Percentiles rank a stretch among this genome's conserved stretches.
Conservation (phyloP, 306 rosid genomes). For the Vigna mungo region DNA sequence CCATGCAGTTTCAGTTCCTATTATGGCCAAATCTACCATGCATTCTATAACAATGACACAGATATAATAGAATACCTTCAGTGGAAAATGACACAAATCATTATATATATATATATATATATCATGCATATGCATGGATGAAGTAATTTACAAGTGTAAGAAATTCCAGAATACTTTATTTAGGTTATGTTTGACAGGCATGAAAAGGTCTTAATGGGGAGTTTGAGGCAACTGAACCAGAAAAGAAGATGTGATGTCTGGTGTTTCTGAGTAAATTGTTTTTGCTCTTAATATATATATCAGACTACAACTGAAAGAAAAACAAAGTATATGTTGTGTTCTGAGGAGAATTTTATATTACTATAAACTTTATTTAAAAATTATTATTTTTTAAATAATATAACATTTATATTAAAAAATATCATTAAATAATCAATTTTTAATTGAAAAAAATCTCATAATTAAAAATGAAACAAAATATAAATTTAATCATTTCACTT, state of each 20-base stretch:
- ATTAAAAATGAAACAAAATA: too few relatives aligned
- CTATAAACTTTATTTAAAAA: not conserved
- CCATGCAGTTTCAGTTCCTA: slow-evolving; percentile 47
- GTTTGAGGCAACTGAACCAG: slow-evolving; percentile 1
- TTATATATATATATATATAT: not conserved
- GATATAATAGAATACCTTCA: not conserved
- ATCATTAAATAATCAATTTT: too few relatives aligned
- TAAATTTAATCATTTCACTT: too few relatives aligned
- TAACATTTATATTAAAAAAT: too few relatives aligned
- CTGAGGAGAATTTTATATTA: not conserved
- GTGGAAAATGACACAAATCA: not conserved
- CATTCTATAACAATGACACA: not conserved
- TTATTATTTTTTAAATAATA: not conserved
- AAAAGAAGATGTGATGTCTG: not conserved
- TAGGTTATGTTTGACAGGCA: slow-evolving; percentile 4
- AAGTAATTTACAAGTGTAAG: not conserved
- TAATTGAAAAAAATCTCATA: too few relatives aligned
- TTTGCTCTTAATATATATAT: not conserved
- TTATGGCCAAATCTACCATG: slow-evolving; percentile 34
- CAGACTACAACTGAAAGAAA: not conserved
- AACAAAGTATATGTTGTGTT: not conserved
- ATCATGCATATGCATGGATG: not conserved
- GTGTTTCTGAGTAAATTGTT: not conserved
- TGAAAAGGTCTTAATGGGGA: not conserved
- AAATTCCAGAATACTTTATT: not conserved